These are phyloP conservation scores for Aphanomyces euteiches DNA, from an alignment of 352 stramenopile species.

Conservation along the genomic window DNA sequence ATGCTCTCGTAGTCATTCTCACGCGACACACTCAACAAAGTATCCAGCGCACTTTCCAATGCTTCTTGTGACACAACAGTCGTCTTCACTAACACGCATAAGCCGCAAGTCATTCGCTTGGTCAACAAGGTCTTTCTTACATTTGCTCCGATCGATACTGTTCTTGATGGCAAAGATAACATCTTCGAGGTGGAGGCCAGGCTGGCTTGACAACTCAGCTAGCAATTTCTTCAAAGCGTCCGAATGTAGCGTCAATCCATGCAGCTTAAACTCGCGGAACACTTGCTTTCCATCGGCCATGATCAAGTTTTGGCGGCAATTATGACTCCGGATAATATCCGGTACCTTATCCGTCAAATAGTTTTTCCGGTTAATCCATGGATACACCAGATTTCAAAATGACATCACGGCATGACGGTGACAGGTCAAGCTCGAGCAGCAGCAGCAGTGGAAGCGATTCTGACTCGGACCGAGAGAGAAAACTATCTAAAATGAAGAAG, in stretches of 20 bases:
- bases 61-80: conserved; percentile 79
- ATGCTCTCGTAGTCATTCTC: conserved; percentile 81
- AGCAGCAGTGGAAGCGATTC: not conserved
- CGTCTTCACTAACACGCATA: conserved; percentile 51
- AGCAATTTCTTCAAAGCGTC: conserved; percentile 63
- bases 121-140: conserved; percentile 37
- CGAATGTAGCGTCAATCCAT: conserved; percentile 72
- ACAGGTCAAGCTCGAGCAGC: not conserved
- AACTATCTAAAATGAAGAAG: not conserved
- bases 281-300: conserved; percentile 50
- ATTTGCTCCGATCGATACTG: conserved; percentile 85
- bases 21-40: conserved; percentile 66
- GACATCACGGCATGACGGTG: no score
- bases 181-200: conserved; percentile 71
- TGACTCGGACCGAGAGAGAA: conserved; percentile 1
- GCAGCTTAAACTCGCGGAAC: conserved; percentile 79
- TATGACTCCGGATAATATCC: conserved; percentile 1
- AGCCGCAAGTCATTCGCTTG: not conserved
- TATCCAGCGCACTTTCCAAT: conserved; percentile 78
- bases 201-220: conserved; percentile 66
- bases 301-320: not conserved
- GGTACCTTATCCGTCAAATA: not conserved
- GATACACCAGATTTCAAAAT: no score
- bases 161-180: conserved; percentile 86
- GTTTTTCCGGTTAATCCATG: no score